Base-by-base conservation (phyloP, 768 basidiomycete species). In the Aureoboletus auriporus region DNA sequence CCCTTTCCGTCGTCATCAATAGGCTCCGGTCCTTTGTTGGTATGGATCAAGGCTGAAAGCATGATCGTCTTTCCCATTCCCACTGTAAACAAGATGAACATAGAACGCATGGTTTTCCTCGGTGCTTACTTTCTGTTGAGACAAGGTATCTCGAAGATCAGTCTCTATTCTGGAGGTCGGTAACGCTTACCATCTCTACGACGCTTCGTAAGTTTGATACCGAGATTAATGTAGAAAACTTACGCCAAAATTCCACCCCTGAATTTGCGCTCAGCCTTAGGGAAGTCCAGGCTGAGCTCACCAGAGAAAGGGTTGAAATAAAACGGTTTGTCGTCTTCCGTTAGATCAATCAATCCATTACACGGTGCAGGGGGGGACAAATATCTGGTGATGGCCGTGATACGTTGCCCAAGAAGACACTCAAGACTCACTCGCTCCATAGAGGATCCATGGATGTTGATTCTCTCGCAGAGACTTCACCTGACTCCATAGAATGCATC, bases 51-150 rank as follows among this genome's bases (percentile, higher is more conserved):
- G 9, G 91, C 83, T 2, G 93, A 89, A 30, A 96, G 67, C 89
- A 93, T 93, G 55, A 93, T 93, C 1, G 91, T 92, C 70, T 94
- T 94, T 7, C 92, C 92, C 82, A 94, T 87, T n/a, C 91, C 91
- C 91, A 93, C 89, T 91, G 45, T 37, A 10, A 53, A 45, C 50
- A 47, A 23, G 28, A 42, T 49, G 39, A 56, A 12, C 44, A 37
- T 34, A 31, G 9, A 47, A 20, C 14, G 17, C n/a, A 34, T 42
- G 39, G 42, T 36, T 54, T 44, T 37, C 17, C 16, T 47, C 17
- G 31, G 4, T 60, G 6, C 78, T 57, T 62, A 82, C 79, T 82
- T 66, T 82, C 81, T 82, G 47, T 44, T 31, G 14, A 36, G 44
- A 46, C 44, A 42, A 16, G 28, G 14, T 42, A n/a, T n/a, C 31